Base-by-base conservation (phyloP, 1,284 basidiomycete species). In the Rhodotorula glutinis region DNA sequence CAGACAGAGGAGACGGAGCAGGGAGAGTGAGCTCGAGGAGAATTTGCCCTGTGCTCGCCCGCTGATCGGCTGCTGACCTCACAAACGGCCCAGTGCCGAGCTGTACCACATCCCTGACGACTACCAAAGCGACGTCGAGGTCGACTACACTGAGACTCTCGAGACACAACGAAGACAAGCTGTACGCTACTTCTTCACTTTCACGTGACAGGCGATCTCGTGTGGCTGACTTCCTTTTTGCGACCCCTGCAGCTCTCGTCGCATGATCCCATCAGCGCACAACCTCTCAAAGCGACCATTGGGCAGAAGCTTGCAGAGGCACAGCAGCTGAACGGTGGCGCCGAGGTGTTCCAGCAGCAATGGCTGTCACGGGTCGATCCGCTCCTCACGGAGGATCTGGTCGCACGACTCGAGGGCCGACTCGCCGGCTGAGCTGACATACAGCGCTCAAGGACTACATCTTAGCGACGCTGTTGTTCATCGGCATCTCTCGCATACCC, bases 1-100 rank as follows among this genome's bases (percentile, higher is more conserved):
- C 73, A 74, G 52, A 76, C 75, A 0, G 67, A 72, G 33, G 75
- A 76, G 60, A 65, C 56, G 25, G 65, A 62, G 0, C 44, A n/a
- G 11, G 75, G 75, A 47, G 74, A 75, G 73, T 75, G 49, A 44
- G 43, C 43, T 21, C 43, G 43, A 4, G n/a, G 17, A 44, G 43
- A 44, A 7, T 5, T 19, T 16, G 17, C 43, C 14, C 4, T 4
- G 29, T 21, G n/a, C 25, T 29, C 14, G 10, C 11, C n/a, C 7
- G 14, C 25, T 38, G 9, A 10, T 19, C 3, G 27, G 14, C 29
- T 23, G 38, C 40, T 49, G 58, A 33, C 5, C 40, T 30, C 44
- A n/a, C n/a, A 29, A 14, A 5, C 3, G 11, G 7, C 4, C 25
- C 63, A 75, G 74, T n/a, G 73, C 74, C 10, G 71, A 72, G 17